Evolutionary conservation across 2,329 filamentous ascomycete species (phyloP).

Genomic region (Basipetospora sp.): DNA sequence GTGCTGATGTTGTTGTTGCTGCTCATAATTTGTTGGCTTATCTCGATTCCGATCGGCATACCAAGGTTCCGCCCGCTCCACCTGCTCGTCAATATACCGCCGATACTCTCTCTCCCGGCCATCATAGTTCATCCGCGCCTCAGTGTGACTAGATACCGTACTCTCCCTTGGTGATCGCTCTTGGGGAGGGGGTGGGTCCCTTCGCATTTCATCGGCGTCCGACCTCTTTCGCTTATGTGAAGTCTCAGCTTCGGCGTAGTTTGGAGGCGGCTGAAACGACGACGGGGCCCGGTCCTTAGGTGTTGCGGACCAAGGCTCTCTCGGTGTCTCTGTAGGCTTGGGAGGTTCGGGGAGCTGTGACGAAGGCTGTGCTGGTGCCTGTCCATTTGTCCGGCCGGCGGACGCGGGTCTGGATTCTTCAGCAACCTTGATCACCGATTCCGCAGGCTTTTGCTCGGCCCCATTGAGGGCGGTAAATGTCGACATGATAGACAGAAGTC

Average conservation of each 20-base stretch:
- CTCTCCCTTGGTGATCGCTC: conserved; percentile 21
- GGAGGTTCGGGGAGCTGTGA: conserved; percentile 13
- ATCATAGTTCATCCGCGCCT: conserved; percentile 15
- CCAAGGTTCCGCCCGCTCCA: conserved; percentile 35
- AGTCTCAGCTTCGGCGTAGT: conserved; percentile 26
- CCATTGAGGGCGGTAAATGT: conserved; percentile 39
- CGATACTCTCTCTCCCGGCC: conserved; percentile 26
- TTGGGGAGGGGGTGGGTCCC: conserved; percentile 19
- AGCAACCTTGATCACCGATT: conserved; percentile 14
- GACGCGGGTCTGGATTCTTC: conserved; percentile 6
- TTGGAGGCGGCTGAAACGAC: conserved; percentile 21
- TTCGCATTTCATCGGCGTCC: conserved; percentile 37
- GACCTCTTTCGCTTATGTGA: conserved; percentile 58
- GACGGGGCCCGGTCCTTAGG: conserved; percentile 27
- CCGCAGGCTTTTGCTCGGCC: conserved; percentile 29
- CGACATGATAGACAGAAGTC: conserved; percentile 23
- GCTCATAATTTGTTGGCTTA: conserved; percentile 29
- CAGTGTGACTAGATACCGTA: conserved; percentile 17
- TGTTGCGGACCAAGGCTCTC: conserved; percentile 27
- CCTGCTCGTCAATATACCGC: conserved; percentile 28
- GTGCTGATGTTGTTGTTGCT: conserved; percentile 20
- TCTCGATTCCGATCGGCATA: conserved; percentile 32
- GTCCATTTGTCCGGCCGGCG: conserved; percentile 4
- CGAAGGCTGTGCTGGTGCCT: not conserved
- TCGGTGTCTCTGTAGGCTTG: conserved; percentile 11